These are phyloP conservation scores for Lachancea nothofagi DNA, from an alignment of 805 yeast genomes.

Conservation along the genomic window DNA sequence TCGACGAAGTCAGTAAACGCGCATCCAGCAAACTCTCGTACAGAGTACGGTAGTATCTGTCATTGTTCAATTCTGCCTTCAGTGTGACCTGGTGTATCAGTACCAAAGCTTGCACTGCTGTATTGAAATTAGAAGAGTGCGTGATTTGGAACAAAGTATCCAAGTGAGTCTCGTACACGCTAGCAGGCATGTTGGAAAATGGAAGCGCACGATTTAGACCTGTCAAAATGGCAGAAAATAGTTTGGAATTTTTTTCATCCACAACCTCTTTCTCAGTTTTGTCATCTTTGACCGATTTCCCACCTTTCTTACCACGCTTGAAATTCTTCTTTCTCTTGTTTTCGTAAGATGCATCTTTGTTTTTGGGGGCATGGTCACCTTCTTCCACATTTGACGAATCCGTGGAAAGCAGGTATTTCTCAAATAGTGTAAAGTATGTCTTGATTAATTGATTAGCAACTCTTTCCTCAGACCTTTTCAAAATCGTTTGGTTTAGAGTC, in stretches of 20 bases:
- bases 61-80: constrained; percentile 50
- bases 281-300: constrained; percentile 62
- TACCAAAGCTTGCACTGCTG: constrained; percentile 86
- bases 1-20: constrained; percentile 78
- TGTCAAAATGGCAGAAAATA: constrained; percentile 85
- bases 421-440: constrained; percentile 82
- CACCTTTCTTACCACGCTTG: constrained; percentile 85
- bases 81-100: constrained; percentile 75
- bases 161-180: constrained; percentile 67
- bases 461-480: constrained; percentile 69
- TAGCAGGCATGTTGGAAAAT: constrained; percentile 68
- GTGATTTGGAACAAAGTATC: constrained; percentile 84
- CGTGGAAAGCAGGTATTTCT: constrained; percentile 67
- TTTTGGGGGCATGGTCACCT: constrained; percentile 37
- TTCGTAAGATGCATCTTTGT: constrained; percentile 38
- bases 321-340: constrained; percentile 67
- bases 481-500: constrained; percentile 87
- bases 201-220: constrained; percentile 97
- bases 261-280: constrained; percentile 58
- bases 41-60: constrained; percentile 78
- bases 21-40: constrained; percentile 87
- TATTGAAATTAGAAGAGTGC: constrained; percentile 89
- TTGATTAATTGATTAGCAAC: constrained; percentile 78
- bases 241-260: constrained; percentile 77
- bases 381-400: constrained; percentile 42